A percentile compares a stretch with the other conserved stretches of the same genome.
phyloP scores from a whole-genome alignment of 1,139 yeast genomes.

The Lodderomyces parapsilosis region DNA sequence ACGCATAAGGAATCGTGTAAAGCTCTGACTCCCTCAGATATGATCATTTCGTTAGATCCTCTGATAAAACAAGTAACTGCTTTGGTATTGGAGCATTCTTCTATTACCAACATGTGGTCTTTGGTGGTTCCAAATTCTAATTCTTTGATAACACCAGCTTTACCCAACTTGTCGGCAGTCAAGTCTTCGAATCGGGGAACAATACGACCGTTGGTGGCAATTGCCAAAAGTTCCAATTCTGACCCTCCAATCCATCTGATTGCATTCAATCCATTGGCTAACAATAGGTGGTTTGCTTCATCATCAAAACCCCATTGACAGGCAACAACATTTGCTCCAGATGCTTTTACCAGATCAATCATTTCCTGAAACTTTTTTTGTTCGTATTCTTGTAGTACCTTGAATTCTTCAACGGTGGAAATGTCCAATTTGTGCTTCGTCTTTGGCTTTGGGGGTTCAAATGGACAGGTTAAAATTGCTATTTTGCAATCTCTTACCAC shows the following conservation, averaged over 20 bases:
- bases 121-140: conserved; percentile 94
- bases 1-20: conserved; percentile 96
- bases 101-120: conserved; percentile 93
- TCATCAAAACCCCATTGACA: conserved; percentile 99
- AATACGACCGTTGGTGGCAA: conserved; percentile 95
- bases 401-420: conserved; percentile 87
- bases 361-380: conserved; percentile 86
- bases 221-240: conserved; percentile 91
- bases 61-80: conserved; percentile 93
- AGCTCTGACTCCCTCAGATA: conserved; percentile 95
- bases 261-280: conserved; percentile 88
- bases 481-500: conserved; percentile 75
- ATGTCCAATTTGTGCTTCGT: conserved; percentile 97
- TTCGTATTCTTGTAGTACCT: conserved; percentile 86
- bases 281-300: conserved; percentile 91
- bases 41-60: conserved; percentile 97
- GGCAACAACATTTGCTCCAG: conserved; percentile 95
- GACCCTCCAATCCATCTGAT: conserved; percentile 99
- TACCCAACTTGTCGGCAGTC: conserved; percentile 76
- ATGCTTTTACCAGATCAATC: conserved; percentile 80
- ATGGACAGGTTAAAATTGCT: conserved; percentile 96
- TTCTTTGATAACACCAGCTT: conserved; percentile 83
- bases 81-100: conserved; percentile 81
- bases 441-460: conserved; percentile 99
- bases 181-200: conserved; percentile 97